Percentiles rank a stretch among this genome's conserved stretches.
phyloP scores from a whole-genome alignment of 202 grass and related monocot species.

The Cymbopogon flexuosus region DNA sequence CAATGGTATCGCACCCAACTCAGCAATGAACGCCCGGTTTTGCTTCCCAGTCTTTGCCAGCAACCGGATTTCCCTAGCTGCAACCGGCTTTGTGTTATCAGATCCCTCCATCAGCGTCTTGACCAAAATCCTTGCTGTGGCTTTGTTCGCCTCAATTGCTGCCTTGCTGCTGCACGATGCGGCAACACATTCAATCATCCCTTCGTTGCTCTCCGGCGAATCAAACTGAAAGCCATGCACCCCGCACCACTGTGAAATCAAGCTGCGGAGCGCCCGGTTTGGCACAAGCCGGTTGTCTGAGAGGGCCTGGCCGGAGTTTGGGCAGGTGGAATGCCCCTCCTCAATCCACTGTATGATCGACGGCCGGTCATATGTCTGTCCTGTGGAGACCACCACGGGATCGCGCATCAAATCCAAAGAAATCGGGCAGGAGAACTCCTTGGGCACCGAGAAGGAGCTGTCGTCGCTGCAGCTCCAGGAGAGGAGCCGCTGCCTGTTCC shows the following conservation, averaged over 20 bases:
- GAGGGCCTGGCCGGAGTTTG: conserved; percentile 67
- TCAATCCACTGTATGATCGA: conserved; percentile 93
- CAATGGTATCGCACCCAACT: conserved; percentile 67
- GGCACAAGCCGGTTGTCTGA: conserved; percentile 52
- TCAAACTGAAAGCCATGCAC: conserved; percentile 68
- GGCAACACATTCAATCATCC: conserved; percentile 47
- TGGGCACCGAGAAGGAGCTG: conserved; percentile 68
- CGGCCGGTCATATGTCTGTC: conserved; percentile 82
- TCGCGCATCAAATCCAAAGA: conserved; percentile 85
- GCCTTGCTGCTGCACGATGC: conserved; percentile 65
- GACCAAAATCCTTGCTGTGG: conserved; percentile 68
- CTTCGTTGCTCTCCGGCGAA: conserved; percentile 51
- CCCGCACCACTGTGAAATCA: conserved; percentile 85
- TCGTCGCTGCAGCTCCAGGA: conserved; percentile 54
- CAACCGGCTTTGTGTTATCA: conserved; percentile 50
- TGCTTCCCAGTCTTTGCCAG: conserved; percentile 79
- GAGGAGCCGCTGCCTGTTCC: conserved; percentile 50
- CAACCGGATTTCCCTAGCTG: conserved; percentile 71
- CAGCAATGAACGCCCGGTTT: conserved; percentile 79
- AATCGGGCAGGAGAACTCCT: conserved; percentile 96
- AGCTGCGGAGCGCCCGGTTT: conserved; percentile 57
- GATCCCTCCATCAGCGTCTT: conserved; percentile 42
- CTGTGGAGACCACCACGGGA: conserved; percentile 75
- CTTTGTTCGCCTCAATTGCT: conserved; percentile 56
- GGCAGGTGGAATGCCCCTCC: conserved; percentile 89